Base-by-base conservation (phyloP, 1,284 basidiomycete species). In the Ustilago nuda region DNA sequence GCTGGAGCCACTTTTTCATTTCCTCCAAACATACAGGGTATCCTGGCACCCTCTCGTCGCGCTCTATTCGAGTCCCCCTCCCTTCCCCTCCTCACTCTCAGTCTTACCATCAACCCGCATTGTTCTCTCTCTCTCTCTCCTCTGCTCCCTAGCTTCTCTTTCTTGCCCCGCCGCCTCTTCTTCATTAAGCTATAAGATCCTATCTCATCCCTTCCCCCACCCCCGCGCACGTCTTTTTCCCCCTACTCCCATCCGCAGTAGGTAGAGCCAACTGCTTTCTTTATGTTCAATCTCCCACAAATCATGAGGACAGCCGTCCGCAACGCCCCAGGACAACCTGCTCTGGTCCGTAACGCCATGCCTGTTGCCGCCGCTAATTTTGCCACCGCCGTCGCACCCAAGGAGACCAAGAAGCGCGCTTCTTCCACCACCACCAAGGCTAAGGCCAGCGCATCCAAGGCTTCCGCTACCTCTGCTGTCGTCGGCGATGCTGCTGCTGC, bases 401-500 rank as follows among this genome's bases (percentile, higher is more conserved):
- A 69, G 72, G 72, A 66, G 58, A 67, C 67, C 58, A 70, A 70
- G 72, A 78, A 75, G 72, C 67, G 65, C 43, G 65, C 69, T 46
- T 72, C 69, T 23, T 72, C 65, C 60, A 72, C 73, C 62, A 62
- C 73, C 62, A 68, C 68, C 68, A 72, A 66, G 68, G 59, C 66
- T 52, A 73, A 68, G 46, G 71, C 66, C n/a, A 41, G 59, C 48
- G 51, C 72, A 7, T 61, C 66, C 48, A 64, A 63, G 37, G 61
- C 66, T 41, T 48, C 33, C 39, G 64, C 64, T 56, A 57, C 64
- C 6, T 19, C 61, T 12, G 60, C 58, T 41, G 50, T 55, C 45
- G 61, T 60, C 50, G 61, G 39, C 45, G 58, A 48, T 55, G 61
- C 41, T 41, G 55, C 61, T 53, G 61, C 51, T 32, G 55, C 72